These are phyloP conservation scores for Lotus japonicus DNA, from an alignment of 306 rosid species.

Conservation along the genomic window DNA sequence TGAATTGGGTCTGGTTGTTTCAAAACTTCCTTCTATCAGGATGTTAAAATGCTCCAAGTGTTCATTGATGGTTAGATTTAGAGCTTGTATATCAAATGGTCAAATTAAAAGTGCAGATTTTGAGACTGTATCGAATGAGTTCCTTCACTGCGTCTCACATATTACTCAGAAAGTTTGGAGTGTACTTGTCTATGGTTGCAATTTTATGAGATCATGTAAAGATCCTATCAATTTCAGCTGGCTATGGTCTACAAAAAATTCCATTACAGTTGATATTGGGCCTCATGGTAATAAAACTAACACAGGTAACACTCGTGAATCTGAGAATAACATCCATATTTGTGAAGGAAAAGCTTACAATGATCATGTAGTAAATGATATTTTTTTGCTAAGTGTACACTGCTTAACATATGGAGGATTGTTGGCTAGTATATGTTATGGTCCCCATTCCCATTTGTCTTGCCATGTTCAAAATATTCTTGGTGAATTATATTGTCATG, in stretches of 20 bases:
- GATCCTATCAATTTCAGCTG: slow-evolving; percentile 49
- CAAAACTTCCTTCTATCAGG: slow-evolving; percentile 15
- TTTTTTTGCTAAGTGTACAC: slow-evolving; percentile 49
- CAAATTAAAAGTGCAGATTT: slow-evolving; percentile 30
- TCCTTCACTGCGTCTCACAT: slow-evolving; percentile 33
- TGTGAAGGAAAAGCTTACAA: slow-evolving; percentile 10
- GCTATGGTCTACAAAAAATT: slow-evolving; percentile 9
- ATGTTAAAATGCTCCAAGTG: slow-evolving; percentile 39
- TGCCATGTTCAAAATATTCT: slow-evolving; percentile 34
- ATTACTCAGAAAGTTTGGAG: slow-evolving; percentile 39
- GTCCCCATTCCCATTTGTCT: slow-evolving; percentile 33
- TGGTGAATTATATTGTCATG: background rate
- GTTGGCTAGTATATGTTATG: slow-evolving; percentile 50
- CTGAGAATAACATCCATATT: background rate
- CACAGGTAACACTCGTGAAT: background rate
- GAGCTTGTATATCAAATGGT: slow-evolving; percentile 17
- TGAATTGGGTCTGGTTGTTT: slow-evolving; percentile 16
- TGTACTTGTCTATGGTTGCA: slow-evolving; percentile 35
- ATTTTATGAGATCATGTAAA: slow-evolving; percentile 31
- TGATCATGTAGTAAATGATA: slow-evolving; percentile 14
- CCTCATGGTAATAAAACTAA: background rate
- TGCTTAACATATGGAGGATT: slow-evolving; percentile 62
- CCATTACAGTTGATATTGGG: background rate
- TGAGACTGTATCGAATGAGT: slow-evolving; percentile 32
- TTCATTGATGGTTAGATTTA: slow-evolving; percentile 36